Percentiles rank a stretch among this genome's conserved stretches.
Conservation (phyloP, 371 early-diverging fungal species). For the Sporodiniella umbellata region DNA sequence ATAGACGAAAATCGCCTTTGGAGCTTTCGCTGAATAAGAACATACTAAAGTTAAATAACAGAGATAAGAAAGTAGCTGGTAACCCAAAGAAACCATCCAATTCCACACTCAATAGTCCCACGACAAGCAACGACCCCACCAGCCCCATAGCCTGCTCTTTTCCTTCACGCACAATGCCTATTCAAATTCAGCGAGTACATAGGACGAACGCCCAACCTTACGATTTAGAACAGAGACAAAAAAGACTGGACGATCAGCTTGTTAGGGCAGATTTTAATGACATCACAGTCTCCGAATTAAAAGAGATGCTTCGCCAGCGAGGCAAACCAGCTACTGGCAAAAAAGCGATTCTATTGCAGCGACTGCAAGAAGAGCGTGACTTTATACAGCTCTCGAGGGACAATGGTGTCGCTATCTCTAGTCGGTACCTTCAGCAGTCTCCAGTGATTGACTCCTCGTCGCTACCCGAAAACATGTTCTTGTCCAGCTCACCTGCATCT, state of each 20-base stretch:
- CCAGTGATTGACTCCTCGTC: slow-evolving; percentile 22
- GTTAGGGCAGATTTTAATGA: slow-evolving; percentile 69
- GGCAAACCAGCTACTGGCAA: slow-evolving; percentile 73
- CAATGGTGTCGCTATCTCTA: slow-evolving; percentile 9
- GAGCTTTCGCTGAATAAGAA: slow-evolving; percentile 9
- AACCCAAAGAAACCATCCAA: not conserved
- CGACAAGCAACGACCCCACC: not conserved
- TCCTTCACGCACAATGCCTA: slow-evolving; percentile 34
- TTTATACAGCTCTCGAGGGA: slow-evolving; percentile 16
- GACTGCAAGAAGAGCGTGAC: slow-evolving; percentile 57
- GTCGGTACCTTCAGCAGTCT: not conserved
- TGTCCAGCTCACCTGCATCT: slow-evolving; percentile 25
- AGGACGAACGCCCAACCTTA: slow-evolving; percentile 25
- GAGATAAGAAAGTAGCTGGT: not conserved
- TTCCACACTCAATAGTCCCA: too few species aligned
- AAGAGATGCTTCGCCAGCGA: slow-evolving; percentile 70
- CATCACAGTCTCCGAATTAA: slow-evolving; percentile 73
- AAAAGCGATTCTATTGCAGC: slow-evolving; percentile 62
- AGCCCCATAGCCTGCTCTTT: slow-evolving; percentile 7
- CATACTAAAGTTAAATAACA: slow-evolving; percentile 2
- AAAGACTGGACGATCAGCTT: slow-evolving; percentile 61
- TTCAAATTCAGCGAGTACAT: slow-evolving; percentile 39
- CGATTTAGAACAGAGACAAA: slow-evolving; percentile 46
- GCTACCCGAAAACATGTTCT: slow-evolving; percentile 20
- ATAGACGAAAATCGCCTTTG: slow-evolving; percentile 9